A percentile compares a stretch with the other conserved stretches of the same genome.
phyloP scores from a whole-genome alignment of 2,329 filamentous ascomycete species.

The Hypocrella siamensis region DNA sequence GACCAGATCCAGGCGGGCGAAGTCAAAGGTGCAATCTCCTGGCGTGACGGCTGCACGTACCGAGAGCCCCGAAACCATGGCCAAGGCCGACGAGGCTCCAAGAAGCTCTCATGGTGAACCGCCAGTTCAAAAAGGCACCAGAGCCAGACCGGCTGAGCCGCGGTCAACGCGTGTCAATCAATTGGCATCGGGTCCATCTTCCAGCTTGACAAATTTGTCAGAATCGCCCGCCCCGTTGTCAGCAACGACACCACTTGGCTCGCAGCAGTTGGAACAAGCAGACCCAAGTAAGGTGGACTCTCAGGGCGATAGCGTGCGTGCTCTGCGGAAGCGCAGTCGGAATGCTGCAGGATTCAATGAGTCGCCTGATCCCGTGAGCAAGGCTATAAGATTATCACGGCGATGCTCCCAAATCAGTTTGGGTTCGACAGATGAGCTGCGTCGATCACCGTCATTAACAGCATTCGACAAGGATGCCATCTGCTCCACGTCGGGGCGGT shows the following conservation, averaged over 20 bases:
- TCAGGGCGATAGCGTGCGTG: too few relatives aligned
- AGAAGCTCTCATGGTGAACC: neutral
- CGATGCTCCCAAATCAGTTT: conserved; percentile 17
- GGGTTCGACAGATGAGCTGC: conserved; percentile 32
- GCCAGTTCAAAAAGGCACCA: neutral
- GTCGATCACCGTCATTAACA: conserved; percentile 20
- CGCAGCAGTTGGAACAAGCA: too few relatives aligned
- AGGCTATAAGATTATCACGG: conserved; percentile 8
- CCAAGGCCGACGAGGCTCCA: neutral
- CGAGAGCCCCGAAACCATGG: too few relatives aligned
- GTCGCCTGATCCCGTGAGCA: conserved; percentile 12
- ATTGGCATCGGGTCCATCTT: conserved; percentile 12
- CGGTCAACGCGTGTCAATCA: too few relatives aligned
- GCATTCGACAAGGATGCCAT: conserved; percentile 22
- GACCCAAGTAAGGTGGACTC: too few relatives aligned
- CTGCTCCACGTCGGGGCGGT: conserved; percentile 11
- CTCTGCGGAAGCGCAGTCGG: too few relatives aligned
- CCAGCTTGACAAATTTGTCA: conserved; percentile 23
- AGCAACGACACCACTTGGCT: conserved; percentile 20
- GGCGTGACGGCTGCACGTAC: too few relatives aligned
- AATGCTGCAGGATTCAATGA: too few relatives aligned
- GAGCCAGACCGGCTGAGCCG: conserved; percentile 6
- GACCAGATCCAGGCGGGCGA: too few relatives aligned
- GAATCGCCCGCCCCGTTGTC: conserved; percentile 21
- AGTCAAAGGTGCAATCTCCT: too few relatives aligned